Evolutionary conservation across 805 yeast species (phyloP).

Genomic region (Cyberlindnera suaveolens): DNA sequence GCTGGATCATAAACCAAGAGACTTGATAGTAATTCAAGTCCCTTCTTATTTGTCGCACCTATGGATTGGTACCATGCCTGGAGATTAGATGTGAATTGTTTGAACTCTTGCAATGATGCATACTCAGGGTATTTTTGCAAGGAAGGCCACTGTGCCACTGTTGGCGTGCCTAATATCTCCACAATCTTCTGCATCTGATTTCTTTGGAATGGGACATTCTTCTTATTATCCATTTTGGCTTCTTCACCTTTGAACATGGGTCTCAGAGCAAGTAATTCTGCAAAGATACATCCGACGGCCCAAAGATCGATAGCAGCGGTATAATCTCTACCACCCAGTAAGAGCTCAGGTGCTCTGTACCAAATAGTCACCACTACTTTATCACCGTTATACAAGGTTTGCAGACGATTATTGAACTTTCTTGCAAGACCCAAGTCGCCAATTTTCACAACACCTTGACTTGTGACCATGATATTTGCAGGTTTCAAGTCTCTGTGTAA

Average conservation of each 20-base stretch:
- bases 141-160: constrained; percentile 70
- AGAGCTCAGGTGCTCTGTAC: constrained; percentile 91
- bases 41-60: constrained; percentile 67
- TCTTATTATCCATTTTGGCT: constrained; percentile 90
- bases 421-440: constrained; percentile 94
- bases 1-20: constrained; percentile 82
- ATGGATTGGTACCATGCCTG: constrained; percentile 82
- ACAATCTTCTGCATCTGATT: constrained; percentile 87
- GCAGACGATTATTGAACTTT: constrained; percentile 79
- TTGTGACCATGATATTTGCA: constrained; percentile 94
- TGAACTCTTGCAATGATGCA: constrained; percentile 51
- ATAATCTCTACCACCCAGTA: constrained; percentile 88
- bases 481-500: constrained; percentile 95
- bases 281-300: constrained; percentile 95
- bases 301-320: constrained; percentile 90
- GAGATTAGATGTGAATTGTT: constrained; percentile 57
- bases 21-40: constrained; percentile 56
- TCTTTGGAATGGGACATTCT: constrained; percentile 88
- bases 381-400: constrained; percentile 84
- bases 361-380: constrained; percentile 95
- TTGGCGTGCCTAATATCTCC: constrained; percentile 92
- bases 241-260: constrained; percentile 98
- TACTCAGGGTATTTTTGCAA: constrained; percentile 81
- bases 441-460: constrained; percentile 85
- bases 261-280: constrained; percentile 79